Base-by-base conservation (phyloP, 2,329 filamentous ascomycete species). In the Trichoderma asperellum region DNA sequence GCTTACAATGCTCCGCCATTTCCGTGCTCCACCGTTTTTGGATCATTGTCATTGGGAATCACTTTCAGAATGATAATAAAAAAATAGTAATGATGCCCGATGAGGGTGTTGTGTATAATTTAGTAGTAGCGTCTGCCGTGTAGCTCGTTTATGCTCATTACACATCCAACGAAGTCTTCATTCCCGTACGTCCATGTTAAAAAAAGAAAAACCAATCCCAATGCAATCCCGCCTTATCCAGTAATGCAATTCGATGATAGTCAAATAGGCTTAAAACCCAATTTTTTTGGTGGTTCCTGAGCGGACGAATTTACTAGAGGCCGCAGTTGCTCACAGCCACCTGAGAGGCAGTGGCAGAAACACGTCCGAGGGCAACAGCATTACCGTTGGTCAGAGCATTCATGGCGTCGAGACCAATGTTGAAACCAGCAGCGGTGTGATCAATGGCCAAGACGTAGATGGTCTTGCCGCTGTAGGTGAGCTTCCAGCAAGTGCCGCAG, bases 401-500 rank as follows among this genome's bases (percentile, higher is more conserved):
- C 83, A 90, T 80, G 68, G 87, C 88, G 43, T 73, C 75, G 69
- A 86, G 78, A n/a, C 81, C 87, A 71, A 90, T 83, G 79, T 88
- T 89, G 80, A 87, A 86, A 53, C 85, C 69, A 1, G 58, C 85
- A 4, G 70, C 69, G 16, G 84, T 79, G 72, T 83, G 82, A 77
- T 90, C 88, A 69, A 90, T 80, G 69, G 84, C 87, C 10, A 88
- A 79, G 53, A 90, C 78, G 77, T 85, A 83, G 80, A 89, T 82
- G 68, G 78, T 83, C 69, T 77, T 80, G 71, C 83, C 83, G 52
- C 83, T 79, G 77, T 84, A 89, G 16, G 79, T 82, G 68, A 89
- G 80, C 70, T 80, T 74, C 83, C 85, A 90, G 83, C 88, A 90
- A 35, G 82, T 83, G 61, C 88, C 88, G 79, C 88, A 90, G 77